Evolutionary conservation across 2,329 filamentous ascomycete genomes (phyloP), one percentile per base, ranked within the genome.

Genomic region (Cytospora leucostoma): DNA sequence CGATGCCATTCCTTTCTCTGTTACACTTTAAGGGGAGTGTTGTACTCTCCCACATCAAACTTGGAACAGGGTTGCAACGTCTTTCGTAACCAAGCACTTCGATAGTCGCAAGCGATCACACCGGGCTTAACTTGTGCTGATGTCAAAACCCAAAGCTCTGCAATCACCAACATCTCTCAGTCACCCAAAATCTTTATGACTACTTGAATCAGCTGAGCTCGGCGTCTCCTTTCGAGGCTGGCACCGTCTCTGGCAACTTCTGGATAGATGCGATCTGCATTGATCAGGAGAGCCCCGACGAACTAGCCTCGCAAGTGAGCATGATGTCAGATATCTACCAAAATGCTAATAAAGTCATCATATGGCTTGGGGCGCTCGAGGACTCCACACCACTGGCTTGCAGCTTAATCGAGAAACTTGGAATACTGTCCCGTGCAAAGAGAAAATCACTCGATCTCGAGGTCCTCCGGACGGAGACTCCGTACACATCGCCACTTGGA

Each of bases 221-320:
- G 3, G n/a, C n/a, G 4, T 21, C 34, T 0, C 7, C 7, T 12
- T 5, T 35, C n/a, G 21, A 32, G 1, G 15, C 8, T 15, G 33
- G 10, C 15, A 8, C 21, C 32, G 1, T 33, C 27, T 27, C 27
- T n/a, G 11, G 12, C 10, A 17, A 35, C 7, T 27, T 56, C 19
- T 56, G 54, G 54, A 33, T 56, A 7, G 54, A 56, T 38, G 37
- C 54, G 7, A 47, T 56, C 35, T 56, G 54, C 38, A 56, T 56
- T 37, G 47, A 56, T 21, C 54, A 56, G 21, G 21, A 47, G 2
- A 13, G 47, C 19, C n/a, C 19, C 8, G 38, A 56, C 5, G 54
- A 56, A 33, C 19, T 21, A 7, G 19, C 35, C 27, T 47, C 19
- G 17, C 54, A 56, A 32, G 38, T 56, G 4, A 56, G 38, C 54